phyloP scores from a whole-genome alignment of 148 eudicot genomes.

The Amaranthus hypochondriacus region DNA sequence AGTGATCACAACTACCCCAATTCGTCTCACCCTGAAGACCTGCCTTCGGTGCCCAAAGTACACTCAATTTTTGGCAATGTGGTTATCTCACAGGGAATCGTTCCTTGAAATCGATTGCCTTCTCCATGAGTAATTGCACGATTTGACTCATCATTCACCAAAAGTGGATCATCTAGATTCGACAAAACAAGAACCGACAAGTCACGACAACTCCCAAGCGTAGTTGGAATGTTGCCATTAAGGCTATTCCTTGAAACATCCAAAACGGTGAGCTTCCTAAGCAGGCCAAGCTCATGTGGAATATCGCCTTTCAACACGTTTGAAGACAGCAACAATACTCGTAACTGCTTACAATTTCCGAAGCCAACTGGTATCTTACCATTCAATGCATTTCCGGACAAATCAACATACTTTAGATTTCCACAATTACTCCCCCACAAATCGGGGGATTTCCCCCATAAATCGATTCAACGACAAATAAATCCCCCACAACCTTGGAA shows the following conservation, averaged over 20 bases:
- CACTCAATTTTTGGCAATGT: slow-evolving; percentile 38
- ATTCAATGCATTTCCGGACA: slow-evolving; percentile 45
- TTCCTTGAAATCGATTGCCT: slow-evolving; percentile 41
- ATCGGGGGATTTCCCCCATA: slow-evolving; percentile 38
- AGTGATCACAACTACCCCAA: slow-evolving; percentile 32
- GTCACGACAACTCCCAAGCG: slow-evolving; percentile 42
- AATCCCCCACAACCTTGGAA: slow-evolving; percentile 34
- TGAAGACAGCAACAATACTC: slow-evolving; percentile 43
- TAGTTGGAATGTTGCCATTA: slow-evolving; percentile 41
- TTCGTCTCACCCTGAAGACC: slow-evolving; percentile 35
- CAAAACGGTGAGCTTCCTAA: slow-evolving; percentile 47
- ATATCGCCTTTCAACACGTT: slow-evolving; percentile 43
- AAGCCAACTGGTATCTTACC: slow-evolving; percentile 46
- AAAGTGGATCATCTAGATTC: slow-evolving; percentile 21
- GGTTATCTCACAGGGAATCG: slow-evolving; percentile 40
- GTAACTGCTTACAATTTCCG: slow-evolving; percentile 45
- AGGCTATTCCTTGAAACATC: slow-evolving; percentile 59
- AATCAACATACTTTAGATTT: slow-evolving; percentile 45
- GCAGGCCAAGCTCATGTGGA: slow-evolving; percentile 47
- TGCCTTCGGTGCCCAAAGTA: slow-evolving; percentile 59
- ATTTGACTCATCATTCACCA: background rate
- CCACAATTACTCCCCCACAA: slow-evolving; percentile 36
- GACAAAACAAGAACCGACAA: slow-evolving; percentile 55
- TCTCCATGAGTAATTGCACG: slow-evolving; percentile 16
- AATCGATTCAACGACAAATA: slow-evolving; percentile 47